A percentile compares a stretch with the other conserved stretches of the same genome.
Evolutionary conservation across 2,329 filamentous ascomycete genomes (phyloP).

Genomic region (Xylariaceae sp.): DNA sequence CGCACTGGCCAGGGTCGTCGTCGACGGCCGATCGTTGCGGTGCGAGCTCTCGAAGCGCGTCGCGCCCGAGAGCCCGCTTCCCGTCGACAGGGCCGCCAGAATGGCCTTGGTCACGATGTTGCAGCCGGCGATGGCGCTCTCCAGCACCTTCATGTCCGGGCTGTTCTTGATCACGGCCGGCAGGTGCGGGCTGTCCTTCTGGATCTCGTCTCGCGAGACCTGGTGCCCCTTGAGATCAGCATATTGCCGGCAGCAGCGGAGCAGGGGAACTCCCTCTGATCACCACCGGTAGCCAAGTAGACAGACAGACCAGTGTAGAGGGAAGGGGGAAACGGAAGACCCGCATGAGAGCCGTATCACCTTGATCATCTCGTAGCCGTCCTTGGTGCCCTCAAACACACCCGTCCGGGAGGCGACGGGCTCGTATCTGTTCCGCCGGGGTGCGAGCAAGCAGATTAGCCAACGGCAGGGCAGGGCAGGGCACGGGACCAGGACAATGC

Average conservation of each 20-base stretch:
- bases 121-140: constrained; percentile 41
- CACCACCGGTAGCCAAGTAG: too few species aligned
- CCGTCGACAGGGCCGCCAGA: constrained; percentile 42
- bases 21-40: constrained; percentile 42
- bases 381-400: constrained; percentile 38
- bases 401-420: constrained; percentile 41
- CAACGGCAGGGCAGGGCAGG: too few species aligned
- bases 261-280: too few species aligned
- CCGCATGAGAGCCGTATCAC: constrained; percentile 16
- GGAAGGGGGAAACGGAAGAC: too few species aligned
- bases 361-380: constrained; percentile 48
- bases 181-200: constrained; percentile 37
- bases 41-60: constrained; percentile 43
- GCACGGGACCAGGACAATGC: neutral
- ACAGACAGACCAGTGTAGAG: too few species aligned
- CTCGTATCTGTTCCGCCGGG: constrained; percentile 43
- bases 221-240: constrained; percentile 1
- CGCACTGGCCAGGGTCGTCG: constrained; percentile 42
- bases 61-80: constrained; percentile 35
- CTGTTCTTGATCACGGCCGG: constrained; percentile 41
- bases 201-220: constrained; percentile 42
- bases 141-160: constrained; percentile 38
- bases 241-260: too few species aligned
- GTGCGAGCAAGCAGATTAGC: too few species aligned
- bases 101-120: constrained; percentile 45